Evolutionary conservation across 1,284 basidiomycete species (phyloP).

Genomic region (Ganoderma sp.): DNA sequence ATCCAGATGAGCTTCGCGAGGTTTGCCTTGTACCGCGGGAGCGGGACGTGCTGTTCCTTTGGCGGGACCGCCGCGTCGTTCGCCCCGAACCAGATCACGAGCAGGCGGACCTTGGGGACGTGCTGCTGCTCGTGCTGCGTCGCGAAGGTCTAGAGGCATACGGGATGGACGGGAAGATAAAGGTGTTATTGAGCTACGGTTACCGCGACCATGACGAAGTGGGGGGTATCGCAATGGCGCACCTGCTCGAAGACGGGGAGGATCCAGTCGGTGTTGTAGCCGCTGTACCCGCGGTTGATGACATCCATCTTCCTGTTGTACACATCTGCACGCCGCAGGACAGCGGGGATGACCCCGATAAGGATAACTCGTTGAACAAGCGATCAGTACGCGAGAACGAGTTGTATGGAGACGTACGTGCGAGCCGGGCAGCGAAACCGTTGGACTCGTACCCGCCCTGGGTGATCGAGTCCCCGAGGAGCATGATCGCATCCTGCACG

Average conservation of each 20-base stretch:
- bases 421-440: slow-evolving; percentile 67
- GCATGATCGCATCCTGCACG: slow-evolving; percentile 68
- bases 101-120: slow-evolving; percentile 67
- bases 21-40: slow-evolving; percentile 71
- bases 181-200: too few species aligned
- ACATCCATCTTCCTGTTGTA: slow-evolving; percentile 84
- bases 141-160: slow-evolving; percentile 55
- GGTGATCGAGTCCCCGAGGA: slow-evolving; percentile 81
- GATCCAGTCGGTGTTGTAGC: slow-evolving; percentile 87
- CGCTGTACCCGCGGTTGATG: slow-evolving; percentile 79
- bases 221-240: slow-evolving; percentile 23
- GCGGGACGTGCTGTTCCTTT: slow-evolving; percentile 69
- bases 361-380: background rate
- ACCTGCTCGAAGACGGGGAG: slow-evolving; percentile 81
- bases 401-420: slow-evolving; percentile 52
- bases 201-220: background rate
- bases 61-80: slow-evolving; percentile 64
- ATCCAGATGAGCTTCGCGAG: slow-evolving; percentile 66
- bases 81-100: slow-evolving; percentile 90
- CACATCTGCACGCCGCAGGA: slow-evolving; percentile 52
- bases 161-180: background rate
- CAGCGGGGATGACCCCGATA: background rate
- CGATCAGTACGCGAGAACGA: background rate
- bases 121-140: slow-evolving; percentile 54
- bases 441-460: slow-evolving; percentile 63